Base-by-base conservation (phyloP, 495 filamentous ascomycete species). In the Hapsidospora chrysogenum region DNA sequence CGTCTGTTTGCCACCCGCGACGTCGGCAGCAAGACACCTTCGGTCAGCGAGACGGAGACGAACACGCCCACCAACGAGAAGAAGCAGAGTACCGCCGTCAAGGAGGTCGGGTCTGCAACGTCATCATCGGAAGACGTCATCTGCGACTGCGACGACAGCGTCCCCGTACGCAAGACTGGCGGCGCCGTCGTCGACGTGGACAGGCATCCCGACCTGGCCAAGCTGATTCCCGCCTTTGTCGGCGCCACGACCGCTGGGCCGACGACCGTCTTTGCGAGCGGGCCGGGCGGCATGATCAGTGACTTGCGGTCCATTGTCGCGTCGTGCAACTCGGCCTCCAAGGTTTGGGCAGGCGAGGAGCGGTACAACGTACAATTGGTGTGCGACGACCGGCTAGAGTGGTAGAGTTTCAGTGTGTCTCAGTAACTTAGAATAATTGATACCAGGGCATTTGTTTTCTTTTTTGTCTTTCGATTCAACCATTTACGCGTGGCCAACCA, bases 191-290 rank as follows among this genome's bases (percentile, higher is more conserved):
- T 44, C 25, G 37, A 49, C 27, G 23, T 26, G 6, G 23, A 26
- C 6, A 6, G 23, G 6, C 29, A 31, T 15, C 29, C 63, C 10
- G 49, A 62, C 25, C 45, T 66, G 6, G 15, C 36, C 1, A 41
- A 40, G 3, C 33, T 56, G 10, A 51, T 66, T 8, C 33, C 34
- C 5, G 48, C 45, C n/a, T 65, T 64, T 21, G 46, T 62, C 3
- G 51, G 44, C 4, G 34, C 32, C 13, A 56, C 55, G 3, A 44
- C 51, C 0, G 43, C 52, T 2, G 72, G 72, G 0, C 56, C 63
- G 5, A 72, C 68, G 1, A 48, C 58, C 9, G 70, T 80, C 0
- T 54, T 77, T 43, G 74, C 60, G 0, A 77, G 71, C 42, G 75
- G 75, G 13, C 75, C 77, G 14, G 53, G 58, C n/a, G 59, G 53